Conservation (phyloP, 305 asterid genomes). For the Fraxinus sp. region DNA sequence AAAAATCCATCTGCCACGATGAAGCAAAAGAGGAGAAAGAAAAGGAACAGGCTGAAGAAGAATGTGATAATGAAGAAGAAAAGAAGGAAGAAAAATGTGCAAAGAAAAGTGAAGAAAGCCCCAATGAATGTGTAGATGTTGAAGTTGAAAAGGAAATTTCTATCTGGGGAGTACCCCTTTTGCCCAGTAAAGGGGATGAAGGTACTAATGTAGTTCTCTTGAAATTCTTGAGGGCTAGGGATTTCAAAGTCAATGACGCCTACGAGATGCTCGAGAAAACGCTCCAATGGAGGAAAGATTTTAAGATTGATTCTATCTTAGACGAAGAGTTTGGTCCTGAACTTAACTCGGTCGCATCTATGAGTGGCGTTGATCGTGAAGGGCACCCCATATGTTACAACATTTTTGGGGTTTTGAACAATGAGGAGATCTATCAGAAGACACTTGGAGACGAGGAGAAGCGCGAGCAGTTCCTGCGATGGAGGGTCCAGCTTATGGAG, state of each 20-base stretch:
- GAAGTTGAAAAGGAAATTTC: constrained; percentile 48
- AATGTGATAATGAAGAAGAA: constrained; percentile 18
- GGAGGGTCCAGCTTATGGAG: constrained; percentile 83
- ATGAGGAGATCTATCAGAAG: constrained; percentile 44
- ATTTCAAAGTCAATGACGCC: constrained; percentile 66
- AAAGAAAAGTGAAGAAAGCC: constrained; percentile 16
- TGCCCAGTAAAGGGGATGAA: constrained; percentile 58
- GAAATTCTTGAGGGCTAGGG: constrained; percentile 77
- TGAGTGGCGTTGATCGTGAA: constrained; percentile 55
- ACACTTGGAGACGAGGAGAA: constrained; percentile 60
- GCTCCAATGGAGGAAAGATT: constrained; percentile 68
- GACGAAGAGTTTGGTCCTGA: constrained; percentile 59
- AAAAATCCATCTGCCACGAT: constrained; percentile 5
- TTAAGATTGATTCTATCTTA: constrained; percentile 46
- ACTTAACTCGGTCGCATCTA: constrained; percentile 50
- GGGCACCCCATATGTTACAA: constrained; percentile 82
- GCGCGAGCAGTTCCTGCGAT: constrained; percentile 58
- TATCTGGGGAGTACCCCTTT: constrained; percentile 71
- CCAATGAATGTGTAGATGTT: constrained; percentile 21
- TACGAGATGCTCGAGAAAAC: constrained; percentile 65
- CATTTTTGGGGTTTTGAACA: constrained; percentile 56
- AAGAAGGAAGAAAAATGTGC: constrained; percentile 27
- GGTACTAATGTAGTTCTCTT: constrained; percentile 56
- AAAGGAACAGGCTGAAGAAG: constrained; percentile 5
- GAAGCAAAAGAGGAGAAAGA: constrained; percentile 25